A percentile compares a stretch with the other conserved stretches of the same genome.
Conservation (phyloP, 352 stramenopile species). For the Globisporangium spinosum region DNA sequence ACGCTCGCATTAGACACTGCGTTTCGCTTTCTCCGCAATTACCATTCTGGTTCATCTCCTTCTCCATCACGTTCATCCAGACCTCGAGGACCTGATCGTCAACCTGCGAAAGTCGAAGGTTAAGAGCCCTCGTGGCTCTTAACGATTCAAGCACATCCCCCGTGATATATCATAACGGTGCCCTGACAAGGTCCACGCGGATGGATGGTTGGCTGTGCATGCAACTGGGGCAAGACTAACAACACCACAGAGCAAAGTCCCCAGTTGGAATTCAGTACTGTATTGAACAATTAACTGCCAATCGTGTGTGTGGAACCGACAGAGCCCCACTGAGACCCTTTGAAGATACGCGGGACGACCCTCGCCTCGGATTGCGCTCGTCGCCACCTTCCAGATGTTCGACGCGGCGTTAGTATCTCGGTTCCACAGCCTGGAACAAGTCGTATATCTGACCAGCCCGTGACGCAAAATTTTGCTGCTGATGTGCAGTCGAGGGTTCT, state of each 20-base stretch:
- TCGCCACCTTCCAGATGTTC: no score
- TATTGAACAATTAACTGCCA: no score
- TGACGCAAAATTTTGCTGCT: no score
- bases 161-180: not conserved
- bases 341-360: no score
- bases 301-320: no score
- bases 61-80: not conserved
- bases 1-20: not conserved
- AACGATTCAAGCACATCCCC: not conserved
- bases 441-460: no score
- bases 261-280: not conserved
- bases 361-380: no score
- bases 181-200: not conserved
- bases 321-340: no score
- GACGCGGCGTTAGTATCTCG: no score
- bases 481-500: no score
- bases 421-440: no score
- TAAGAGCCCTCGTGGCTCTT: not conserved
- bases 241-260: not conserved
- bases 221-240: not conserved
- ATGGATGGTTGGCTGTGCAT: not conserved
- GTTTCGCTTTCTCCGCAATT: not conserved
- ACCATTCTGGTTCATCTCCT: not conserved
- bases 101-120: not conserved
- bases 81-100: not conserved